Base-by-base conservation (phyloP, 1,284 basidiomycete genomes). In the Cystobasidium sp. region DNA sequence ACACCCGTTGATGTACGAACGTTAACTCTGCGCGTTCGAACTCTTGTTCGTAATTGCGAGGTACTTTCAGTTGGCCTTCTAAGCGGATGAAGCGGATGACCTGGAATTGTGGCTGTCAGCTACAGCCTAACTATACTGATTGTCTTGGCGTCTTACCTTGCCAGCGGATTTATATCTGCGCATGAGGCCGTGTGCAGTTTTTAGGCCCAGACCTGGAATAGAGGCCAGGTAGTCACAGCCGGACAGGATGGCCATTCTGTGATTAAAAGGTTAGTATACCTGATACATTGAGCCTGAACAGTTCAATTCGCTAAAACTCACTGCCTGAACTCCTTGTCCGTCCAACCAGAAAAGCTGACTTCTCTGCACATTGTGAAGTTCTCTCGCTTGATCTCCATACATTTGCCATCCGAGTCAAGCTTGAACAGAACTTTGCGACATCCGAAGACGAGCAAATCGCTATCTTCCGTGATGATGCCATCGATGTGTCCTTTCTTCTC, bases 381-480 rank as follows among this genome's bases (percentile, higher is more conserved):
- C 39, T 86, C 84, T 43, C 91, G 88, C n/a, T 88, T 87, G 80
- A 99, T 91, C 76, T 88, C 89, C 16, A 90, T 87, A 78, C 95
- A 91, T 43, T 90, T 88, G 43, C 88, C 89, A 58, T 90, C 87
- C 65, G 87, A 86, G 81, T 97, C 93, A 39, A 97, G 86, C 83
- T 96, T 96, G 86, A 93, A 93, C 20, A 85, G 81, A 66, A 85
- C 84, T 80, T 83, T 68, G 78, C 87, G 87, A 84, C 94, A 97
- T 14, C 96, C 97, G 81, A 97, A 99, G 51, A 99, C 95, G 76
- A 99, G 89, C 65, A 99, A 86, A 83, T 99, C 97, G 6, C 96
- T 98, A 84, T 99, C 97, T 83, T 99, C 97, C 0, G 97, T 98
- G 79, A 99, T 88, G 81, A 99, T 91, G 3, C 90, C 97, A 81